phyloP scores from a whole-genome alignment of 2,329 filamentous ascomycete species.

The Aspergillus sp. region DNA sequence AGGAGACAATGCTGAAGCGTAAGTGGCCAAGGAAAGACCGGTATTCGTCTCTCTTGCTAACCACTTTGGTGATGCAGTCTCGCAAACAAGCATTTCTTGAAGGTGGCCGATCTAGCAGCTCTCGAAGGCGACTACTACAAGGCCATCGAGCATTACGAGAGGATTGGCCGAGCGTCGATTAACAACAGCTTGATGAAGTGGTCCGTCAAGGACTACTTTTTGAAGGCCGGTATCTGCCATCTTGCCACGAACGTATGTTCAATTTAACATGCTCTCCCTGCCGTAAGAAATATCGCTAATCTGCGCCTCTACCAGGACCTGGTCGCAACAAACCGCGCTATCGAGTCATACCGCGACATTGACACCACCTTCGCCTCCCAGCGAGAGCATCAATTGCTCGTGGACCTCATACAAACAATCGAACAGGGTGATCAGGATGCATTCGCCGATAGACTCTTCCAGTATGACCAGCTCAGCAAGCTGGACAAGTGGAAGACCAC shows the following conservation, averaged over 20 bases:
- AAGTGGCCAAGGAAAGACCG: constrained; percentile 14
- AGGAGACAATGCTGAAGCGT: constrained; percentile 74
- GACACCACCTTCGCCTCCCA: constrained; percentile 69
- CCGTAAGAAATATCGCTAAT: constrained; percentile 1
- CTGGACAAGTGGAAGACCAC: constrained; percentile 97
- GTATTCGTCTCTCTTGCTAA: neutral
- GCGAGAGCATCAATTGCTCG: constrained; percentile 72
- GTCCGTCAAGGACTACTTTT: constrained; percentile 89
- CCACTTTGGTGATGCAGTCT: constrained; percentile 44
- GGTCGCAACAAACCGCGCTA: constrained; percentile 67
- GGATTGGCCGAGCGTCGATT: constrained; percentile 67
- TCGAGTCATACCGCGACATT: constrained; percentile 73
- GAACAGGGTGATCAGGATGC: constrained; percentile 70
- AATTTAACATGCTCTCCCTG: neutral
- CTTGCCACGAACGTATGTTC: constrained; percentile 51
- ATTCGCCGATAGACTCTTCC: constrained; percentile 78
- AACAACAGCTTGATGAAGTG: constrained; percentile 90
- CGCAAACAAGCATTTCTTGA: constrained; percentile 88
- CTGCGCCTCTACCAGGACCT: constrained; percentile 47
- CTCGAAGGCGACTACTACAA: constrained; percentile 77
- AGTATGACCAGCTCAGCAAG: constrained; percentile 87
- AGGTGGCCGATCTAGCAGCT: constrained; percentile 80
- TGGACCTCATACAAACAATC: constrained; percentile 66
- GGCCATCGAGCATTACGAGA: constrained; percentile 73
- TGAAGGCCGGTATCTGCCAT: constrained; percentile 90